Percentiles rank a stretch among this genome's conserved stretches.
These are phyloP conservation scores for Cucumis sativus DNA, from an alignment of 306 rosid genomes.

Conservation along the genomic window DNA sequence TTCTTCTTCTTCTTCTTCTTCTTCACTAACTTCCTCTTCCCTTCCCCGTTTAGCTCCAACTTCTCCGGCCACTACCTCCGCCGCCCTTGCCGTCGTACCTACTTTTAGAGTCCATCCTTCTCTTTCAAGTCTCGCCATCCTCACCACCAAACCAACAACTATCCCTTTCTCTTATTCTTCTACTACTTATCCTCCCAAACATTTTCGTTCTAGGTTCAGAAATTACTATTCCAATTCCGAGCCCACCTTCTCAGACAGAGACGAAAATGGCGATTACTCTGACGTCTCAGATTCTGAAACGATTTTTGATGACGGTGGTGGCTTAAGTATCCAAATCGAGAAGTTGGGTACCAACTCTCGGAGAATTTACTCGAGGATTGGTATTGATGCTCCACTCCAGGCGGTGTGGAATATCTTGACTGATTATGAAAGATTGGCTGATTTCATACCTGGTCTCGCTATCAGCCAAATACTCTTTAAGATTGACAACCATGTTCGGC, in stretches of 20 bases:
- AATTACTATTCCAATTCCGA: conserved; percentile 24
- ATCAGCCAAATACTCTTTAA: conserved; percentile 43
- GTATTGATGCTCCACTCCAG: conserved; percentile 39
- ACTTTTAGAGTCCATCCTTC: background rate
- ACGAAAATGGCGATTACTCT: background rate
- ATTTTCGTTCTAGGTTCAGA: background rate
- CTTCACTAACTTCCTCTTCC: background rate
- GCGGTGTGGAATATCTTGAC: conserved; percentile 61
- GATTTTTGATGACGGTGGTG: conserved; percentile 24
- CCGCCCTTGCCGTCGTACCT: background rate
- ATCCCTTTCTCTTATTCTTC: background rate
- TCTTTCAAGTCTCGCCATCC: background rate
- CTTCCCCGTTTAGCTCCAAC: background rate
- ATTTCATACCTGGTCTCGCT: conserved; percentile 79
- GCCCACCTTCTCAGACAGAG: conserved; percentile 7
- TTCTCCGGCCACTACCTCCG: background rate
- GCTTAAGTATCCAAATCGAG: conserved; percentile 32
- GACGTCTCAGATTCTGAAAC: background rate
- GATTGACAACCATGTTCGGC: conserved; percentile 42
- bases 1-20: background rate
- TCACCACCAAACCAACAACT: background rate
- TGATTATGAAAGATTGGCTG: conserved; percentile 70
- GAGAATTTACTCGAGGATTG: conserved; percentile 48
- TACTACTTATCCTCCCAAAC: background rate
- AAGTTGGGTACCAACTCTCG: conserved; percentile 45